Base-by-base conservation (phyloP, 2,329 filamentous ascomycete genomes). In the Arthrobotrys megalospora region DNA sequence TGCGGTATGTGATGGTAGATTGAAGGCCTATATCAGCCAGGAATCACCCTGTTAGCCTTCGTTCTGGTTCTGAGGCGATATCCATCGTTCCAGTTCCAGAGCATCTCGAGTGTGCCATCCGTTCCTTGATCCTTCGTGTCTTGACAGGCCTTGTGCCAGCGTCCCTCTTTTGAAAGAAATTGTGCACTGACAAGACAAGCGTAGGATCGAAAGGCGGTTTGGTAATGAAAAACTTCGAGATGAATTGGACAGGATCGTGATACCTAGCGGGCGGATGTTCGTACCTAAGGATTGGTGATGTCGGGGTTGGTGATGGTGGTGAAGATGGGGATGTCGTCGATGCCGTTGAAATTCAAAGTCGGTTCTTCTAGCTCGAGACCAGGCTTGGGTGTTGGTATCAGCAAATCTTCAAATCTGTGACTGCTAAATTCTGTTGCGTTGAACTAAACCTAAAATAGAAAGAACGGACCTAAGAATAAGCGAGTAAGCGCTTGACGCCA, bases 331-430 rank as follows among this genome's bases (percentile, higher is more conserved):
- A 72, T 78, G 75, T 63, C 73, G 73, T 71, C 63, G 75, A 72
- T 64, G 67, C 53, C 36, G 53, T 48, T 53, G 62, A 65, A 58
- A 58, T 78, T 78, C 75, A 52, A 78, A 66, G 71, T 68, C 63
- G 66, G 32, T 62, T 68, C 58, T 70, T 58, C 72, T 50, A 76
- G 65, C 60, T 73, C 28, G 47, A 38, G 43, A 50, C 38, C 41
- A 50, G 64, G 38, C 62, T 41, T 41, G 24, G 38, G 58, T 72
- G 41, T 45, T 50, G 14, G 36, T 10, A 65, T 19, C 64, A 77
- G 73, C 73, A 77, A 77, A 77, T 78, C 75, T 72, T 67, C 43
- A 78, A 78, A 78, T 55, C 14, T 78, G 75, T 78, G 75, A 78
- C 75, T 78, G 75, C 75, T 71, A 75, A 78, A 72, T 72, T 47